Conservation (phyloP, 768 basidiomycete species). For the Dacryopinax primogenitus region DNA sequence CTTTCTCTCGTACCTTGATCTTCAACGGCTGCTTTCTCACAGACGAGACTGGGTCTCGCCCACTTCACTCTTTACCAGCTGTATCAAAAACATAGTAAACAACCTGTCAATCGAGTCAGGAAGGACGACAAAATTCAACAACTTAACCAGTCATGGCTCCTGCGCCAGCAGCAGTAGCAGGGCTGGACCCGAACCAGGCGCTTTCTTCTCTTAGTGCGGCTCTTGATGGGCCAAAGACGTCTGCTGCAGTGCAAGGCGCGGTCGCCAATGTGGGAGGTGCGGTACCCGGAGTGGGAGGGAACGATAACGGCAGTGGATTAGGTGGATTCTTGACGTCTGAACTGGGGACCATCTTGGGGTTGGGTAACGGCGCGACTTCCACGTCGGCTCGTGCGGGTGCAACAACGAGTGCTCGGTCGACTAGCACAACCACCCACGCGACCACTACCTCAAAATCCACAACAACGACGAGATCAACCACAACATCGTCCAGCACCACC, state of each 20-base stretch:
- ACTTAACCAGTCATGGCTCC: background rate
- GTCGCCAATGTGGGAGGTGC: background rate
- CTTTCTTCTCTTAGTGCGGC: background rate
- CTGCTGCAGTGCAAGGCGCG: background rate
- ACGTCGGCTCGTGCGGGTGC: background rate
- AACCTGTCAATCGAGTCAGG: background rate
- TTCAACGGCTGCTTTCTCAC: constrained; percentile 3
- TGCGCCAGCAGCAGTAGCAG: background rate
- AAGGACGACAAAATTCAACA: background rate
- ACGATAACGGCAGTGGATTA: background rate
- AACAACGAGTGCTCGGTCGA: background rate
- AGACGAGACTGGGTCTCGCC: constrained; percentile 6
- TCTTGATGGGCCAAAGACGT: constrained; percentile 1
- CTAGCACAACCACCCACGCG: background rate
- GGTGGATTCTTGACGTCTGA: background rate
- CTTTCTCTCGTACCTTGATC: background rate
- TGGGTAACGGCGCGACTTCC: background rate
- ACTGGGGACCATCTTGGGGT: background rate
- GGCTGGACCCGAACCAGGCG: constrained; percentile 2
- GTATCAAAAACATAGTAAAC: background rate
- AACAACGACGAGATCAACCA: background rate
- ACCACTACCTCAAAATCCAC: background rate
- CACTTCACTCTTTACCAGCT: background rate
- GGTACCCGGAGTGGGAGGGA: background rate
- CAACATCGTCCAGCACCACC: background rate